Evolutionary conservation across 257 asterid species (phyloP), one percentile per base, ranked within the genome.

Genomic region (Salvia miltiorrhiza): DNA sequence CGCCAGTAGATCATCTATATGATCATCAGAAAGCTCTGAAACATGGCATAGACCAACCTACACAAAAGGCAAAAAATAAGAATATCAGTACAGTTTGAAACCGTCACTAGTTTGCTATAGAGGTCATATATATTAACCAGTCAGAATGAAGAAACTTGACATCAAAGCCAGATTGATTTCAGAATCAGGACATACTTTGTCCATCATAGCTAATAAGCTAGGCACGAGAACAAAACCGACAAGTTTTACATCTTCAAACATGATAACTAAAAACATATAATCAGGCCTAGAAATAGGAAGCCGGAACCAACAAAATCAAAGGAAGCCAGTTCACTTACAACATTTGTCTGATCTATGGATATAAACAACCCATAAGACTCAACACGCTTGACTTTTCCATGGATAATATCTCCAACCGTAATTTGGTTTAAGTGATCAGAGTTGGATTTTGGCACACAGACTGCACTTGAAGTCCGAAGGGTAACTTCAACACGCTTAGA

Each of bases 11-110:
- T 79, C 78, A 61, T 84, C 92, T 21, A 82, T 59, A 68, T 62
- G 89, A 63, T 83, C 88, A 80, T 94, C 97, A 77, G 93, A 87
- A 73, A 94, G 83, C 88, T 91, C 96, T 2, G 99, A 94, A 58
- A 91, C 77, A 73, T 94, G 99, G 85, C 99, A 94, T 73, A 94
- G 77, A 56, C 99, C 99, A 58, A 91, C 99, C 97, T 93, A 78
- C 50, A 59, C 63, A 74, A 68, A 80, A 64, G 24, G 63, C n/a
- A 52, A 77, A 73, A 21, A 49, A 58, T 53, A 60, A 73, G 74
- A 66, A 67, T 53, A 81, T 19, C 57, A 55, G 77, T 35, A 19
- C 53, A 73, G 39, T 53, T 66, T 45, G 45, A 53, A 37, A 12
- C 28, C 13, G 52, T 19, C 60, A 19, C 39, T 10, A 14, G 44